phyloP scores from a whole-genome alignment of 1,284 basidiomycete genomes.

The Ustilago cynodontis region DNA sequence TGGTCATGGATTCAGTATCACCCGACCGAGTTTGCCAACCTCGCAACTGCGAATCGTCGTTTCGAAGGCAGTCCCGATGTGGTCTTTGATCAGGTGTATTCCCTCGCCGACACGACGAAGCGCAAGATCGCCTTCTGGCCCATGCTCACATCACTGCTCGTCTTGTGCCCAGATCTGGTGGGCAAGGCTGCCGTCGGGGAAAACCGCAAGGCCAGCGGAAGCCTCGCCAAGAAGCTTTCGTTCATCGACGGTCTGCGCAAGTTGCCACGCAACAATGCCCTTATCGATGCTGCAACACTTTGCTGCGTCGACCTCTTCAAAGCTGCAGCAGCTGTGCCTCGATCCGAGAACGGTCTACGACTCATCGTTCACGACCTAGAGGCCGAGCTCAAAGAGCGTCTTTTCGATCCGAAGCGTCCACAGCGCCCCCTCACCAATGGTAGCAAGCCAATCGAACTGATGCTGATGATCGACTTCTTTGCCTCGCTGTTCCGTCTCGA shows the following conservation, averaged over 20 bases:
- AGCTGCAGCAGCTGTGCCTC: slow-evolving; percentile 79
- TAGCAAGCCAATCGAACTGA: slow-evolving; percentile 58
- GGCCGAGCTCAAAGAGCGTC: slow-evolving; percentile 56
- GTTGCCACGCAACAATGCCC: slow-evolving; percentile 58
- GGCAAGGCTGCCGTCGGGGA: slow-evolving; percentile 71
- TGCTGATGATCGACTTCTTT: slow-evolving; percentile 64
- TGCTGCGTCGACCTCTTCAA: slow-evolving; percentile 85
- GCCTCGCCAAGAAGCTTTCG: slow-evolving; percentile 70
- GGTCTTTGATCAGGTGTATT: slow-evolving; percentile 68
- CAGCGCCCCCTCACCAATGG: slow-evolving; percentile 47
- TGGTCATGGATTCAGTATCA: slow-evolving; percentile 93
- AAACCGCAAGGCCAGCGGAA: slow-evolving; percentile 60
- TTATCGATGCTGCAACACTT: slow-evolving; percentile 78
- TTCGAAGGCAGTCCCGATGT: slow-evolving; percentile 68
- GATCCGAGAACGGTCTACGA: slow-evolving; percentile 76
- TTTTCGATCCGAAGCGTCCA: slow-evolving; percentile 61
- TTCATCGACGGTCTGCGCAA: slow-evolving; percentile 71
- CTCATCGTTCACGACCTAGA: slow-evolving; percentile 73
- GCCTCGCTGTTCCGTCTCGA: slow-evolving; percentile 67
- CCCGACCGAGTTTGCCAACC: slow-evolving; percentile 82
- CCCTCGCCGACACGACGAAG: slow-evolving; percentile 71
- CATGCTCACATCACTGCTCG: slow-evolving; percentile 80
- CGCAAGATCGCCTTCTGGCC: slow-evolving; percentile 81
- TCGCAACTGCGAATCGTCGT: slow-evolving; percentile 72
- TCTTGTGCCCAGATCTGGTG: slow-evolving; percentile 82